A percentile compares a stretch with the other conserved stretches of the same genome.
These are phyloP conservation scores for Parasarocladium wereldwijsianum DNA, from an alignment of 2,329 filamentous ascomycete species.

Conservation along the genomic window DNA sequence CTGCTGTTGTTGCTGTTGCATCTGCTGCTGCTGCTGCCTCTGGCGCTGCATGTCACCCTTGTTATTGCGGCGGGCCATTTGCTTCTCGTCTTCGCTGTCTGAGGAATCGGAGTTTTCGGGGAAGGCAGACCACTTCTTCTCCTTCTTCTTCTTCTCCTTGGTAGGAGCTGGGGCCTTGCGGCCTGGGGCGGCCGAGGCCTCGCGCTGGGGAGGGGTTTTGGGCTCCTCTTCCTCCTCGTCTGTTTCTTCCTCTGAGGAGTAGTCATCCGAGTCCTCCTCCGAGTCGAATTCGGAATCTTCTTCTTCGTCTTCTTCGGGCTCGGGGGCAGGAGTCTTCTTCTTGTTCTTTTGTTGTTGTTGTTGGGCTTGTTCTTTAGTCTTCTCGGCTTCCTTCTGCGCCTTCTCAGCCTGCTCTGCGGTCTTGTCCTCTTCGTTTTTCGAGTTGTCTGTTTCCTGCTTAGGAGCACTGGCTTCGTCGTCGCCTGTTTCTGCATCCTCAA, in stretches of 20 bases:
- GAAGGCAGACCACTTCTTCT: conserved; percentile 3
- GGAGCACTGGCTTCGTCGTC: too few relatives aligned
- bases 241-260: conserved; percentile 4
- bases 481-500: conserved; percentile 6
- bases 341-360: not conserved
- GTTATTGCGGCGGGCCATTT: conserved; percentile 4
- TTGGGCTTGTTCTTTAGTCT: conserved; percentile 2
- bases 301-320: conserved; percentile 1
- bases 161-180: conserved; percentile 1
- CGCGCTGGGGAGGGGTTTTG: conserved; percentile 4
- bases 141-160: conserved; percentile 3
- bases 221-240: conserved; percentile 7
- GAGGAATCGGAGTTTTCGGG: too few relatives aligned
- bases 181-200: conserved; percentile 5
- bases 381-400: conserved; percentile 3
- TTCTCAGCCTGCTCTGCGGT: too few relatives aligned
- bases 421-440: too few relatives aligned
- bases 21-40: conserved; percentile 3
- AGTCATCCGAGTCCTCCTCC: conserved; percentile 3
- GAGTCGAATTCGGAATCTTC: conserved; percentile 4
- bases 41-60: conserved; percentile 1
- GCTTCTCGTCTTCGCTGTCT: conserved; percentile 4
- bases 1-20: conserved; percentile 5
- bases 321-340: too few relatives aligned
- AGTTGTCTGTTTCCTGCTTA: too few relatives aligned